Evolutionary conservation across 805 yeast genomes (phyloP).

Genomic region (Sugiyamaella americana): DNA sequence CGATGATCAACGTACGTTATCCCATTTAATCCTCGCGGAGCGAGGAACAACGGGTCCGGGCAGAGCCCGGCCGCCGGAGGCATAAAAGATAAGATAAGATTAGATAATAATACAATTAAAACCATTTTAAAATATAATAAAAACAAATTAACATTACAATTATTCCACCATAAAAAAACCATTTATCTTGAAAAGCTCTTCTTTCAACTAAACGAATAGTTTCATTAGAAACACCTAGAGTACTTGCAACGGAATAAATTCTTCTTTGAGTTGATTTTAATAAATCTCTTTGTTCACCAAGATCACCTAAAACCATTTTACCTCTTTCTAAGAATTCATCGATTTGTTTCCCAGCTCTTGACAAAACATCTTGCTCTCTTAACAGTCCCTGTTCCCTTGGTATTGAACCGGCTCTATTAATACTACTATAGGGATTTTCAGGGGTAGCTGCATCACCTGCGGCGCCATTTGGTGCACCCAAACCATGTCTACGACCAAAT

Average conservation of each 20-base stretch:
- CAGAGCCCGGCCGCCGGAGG: neutral
- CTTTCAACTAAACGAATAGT: conserved; percentile 76
- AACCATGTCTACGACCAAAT: conserved; percentile 43
- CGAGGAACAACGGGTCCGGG: neutral
- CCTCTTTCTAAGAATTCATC: conserved; percentile 93
- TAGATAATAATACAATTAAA: conserved; percentile 46
- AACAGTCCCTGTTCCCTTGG: conserved; percentile 55
- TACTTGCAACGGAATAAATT: conserved; percentile 62
- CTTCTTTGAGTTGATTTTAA: conserved; percentile 55
- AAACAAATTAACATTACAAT: conserved; percentile 55
- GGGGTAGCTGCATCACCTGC: conserved; percentile 11
- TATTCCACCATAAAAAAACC: conserved; percentile 76
- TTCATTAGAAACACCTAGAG: conserved; percentile 80
- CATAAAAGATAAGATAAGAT: conserved; percentile 41
- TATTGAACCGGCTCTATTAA: conserved; percentile 4
- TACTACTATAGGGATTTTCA: conserved; percentile 29
- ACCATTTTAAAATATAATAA: conserved; percentile 59
- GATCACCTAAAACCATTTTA: conserved; percentile 72
- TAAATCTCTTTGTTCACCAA: conserved; percentile 76
- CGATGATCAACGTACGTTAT: too few relatives aligned
- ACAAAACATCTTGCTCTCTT: conserved; percentile 54
- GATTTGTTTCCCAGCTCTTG: conserved; percentile 69
- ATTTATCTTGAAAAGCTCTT: conserved; percentile 79
- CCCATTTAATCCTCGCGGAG: neutral
- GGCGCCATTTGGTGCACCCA: conserved; percentile 4